phyloP scores from a whole-genome alignment of 306 rosid genomes.

The Arachis hypogaea region DNA sequence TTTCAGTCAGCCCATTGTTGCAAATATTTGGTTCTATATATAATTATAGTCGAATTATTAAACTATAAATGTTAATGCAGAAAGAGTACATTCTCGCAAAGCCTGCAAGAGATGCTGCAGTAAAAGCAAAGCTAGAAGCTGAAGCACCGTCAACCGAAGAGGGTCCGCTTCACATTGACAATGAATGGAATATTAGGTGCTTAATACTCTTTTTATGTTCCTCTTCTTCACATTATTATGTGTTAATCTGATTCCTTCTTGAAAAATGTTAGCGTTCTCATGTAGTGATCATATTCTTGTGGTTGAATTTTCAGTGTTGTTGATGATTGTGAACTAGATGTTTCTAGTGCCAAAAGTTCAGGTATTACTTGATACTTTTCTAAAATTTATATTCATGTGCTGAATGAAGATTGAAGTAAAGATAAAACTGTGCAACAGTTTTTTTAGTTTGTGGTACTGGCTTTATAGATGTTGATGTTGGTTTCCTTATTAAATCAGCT shows the following conservation, averaged over 20 bases:
- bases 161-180: constrained; percentile 76
- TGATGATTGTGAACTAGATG: constrained; percentile 58
- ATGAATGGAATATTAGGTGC: constrained; percentile 98
- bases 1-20: constrained; percentile 29
- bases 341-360: constrained; percentile 46
- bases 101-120: constrained; percentile 93
- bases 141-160: constrained; percentile 60
- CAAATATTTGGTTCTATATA: constrained; percentile 20
- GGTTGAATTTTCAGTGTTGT: constrained; percentile 63
- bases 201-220: constrained; percentile 26
- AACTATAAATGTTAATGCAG: constrained; percentile 51
- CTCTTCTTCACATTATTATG: background rate
- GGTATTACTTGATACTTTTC: constrained; percentile 52
- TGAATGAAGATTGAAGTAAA: constrained; percentile 8
- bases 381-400: constrained; percentile 21
- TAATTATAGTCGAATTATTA: constrained; percentile 23
- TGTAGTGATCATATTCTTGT: constrained; percentile 30
- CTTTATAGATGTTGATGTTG: background rate
- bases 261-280: constrained; percentile 19
- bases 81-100: constrained; percentile 68
- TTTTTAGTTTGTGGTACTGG: constrained; percentile 10
- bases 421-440: background rate
- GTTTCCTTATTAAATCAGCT: constrained; percentile 21
- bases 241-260: constrained; percentile 1
- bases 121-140: constrained; percentile 79